Evolutionary conservation across 148 eudicot species (phyloP).

Genomic region (Selenicereus undatus): DNA sequence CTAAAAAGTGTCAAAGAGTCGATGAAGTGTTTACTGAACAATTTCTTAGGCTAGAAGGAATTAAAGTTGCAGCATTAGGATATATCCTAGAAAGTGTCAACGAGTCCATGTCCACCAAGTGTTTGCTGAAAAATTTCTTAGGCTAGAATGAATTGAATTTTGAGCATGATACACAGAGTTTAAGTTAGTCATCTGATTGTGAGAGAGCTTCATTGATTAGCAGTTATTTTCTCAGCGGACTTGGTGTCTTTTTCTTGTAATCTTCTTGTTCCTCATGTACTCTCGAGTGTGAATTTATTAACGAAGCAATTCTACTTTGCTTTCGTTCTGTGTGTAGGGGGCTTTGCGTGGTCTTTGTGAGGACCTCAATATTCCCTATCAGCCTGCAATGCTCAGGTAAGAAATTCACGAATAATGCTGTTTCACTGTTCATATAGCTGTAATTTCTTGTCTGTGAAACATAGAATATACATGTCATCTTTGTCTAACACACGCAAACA

Average conservation of each 20-base stretch:
- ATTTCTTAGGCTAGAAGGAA: not conserved
- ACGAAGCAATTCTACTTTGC: not conserved
- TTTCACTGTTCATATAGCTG: constrained; percentile 7
- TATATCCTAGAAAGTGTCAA: not conserved
- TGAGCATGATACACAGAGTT: not conserved
- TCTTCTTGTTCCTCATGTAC: not conserved
- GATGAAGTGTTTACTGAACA: not conserved
- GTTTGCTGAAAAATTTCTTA: not conserved
- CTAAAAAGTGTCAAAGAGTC: not conserved
- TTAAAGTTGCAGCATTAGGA: not conserved
- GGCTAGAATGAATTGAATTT: not conserved
- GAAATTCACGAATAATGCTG: constrained; percentile 12
- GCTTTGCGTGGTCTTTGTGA: constrained; percentile 79
- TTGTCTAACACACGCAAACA: not conserved
- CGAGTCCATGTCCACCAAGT: not conserved
- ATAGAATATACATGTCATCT: not conserved
- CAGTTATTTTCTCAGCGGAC: not conserved
- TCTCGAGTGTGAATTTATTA: not conserved
- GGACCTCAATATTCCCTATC: constrained; percentile 81
- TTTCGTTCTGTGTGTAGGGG: constrained; percentile 39
- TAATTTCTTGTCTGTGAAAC: not conserved
- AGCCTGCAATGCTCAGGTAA: constrained; percentile 85
- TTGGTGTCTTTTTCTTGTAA: too few species aligned
- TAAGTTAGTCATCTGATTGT: not conserved
- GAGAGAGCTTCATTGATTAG: not conserved